These are phyloP conservation scores for Phoenix roebelenii DNA, from an alignment of 176 grass and related monocot species.

Conservation along the genomic window DNA sequence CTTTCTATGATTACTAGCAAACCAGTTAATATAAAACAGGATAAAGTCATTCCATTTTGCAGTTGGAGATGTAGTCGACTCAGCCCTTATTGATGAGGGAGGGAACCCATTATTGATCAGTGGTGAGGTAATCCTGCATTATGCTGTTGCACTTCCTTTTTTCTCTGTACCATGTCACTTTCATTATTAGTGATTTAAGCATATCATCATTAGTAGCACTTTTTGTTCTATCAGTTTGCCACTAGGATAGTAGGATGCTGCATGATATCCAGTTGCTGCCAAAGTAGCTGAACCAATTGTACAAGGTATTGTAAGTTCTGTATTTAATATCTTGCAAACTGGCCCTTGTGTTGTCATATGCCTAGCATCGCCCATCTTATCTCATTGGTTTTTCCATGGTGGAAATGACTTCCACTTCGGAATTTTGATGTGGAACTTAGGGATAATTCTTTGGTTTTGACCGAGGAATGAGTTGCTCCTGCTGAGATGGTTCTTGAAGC, in stretches of 20 bases:
- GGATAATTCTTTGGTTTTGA: constrained; percentile 73
- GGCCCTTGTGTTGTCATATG: no score
- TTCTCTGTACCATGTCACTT: no score
- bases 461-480: constrained; percentile 72
- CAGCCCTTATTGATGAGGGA: constrained; percentile 82
- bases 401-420: constrained; percentile 36
- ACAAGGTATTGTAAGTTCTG: constrained; percentile 55
- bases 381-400: background rate
- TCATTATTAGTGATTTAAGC: no score
- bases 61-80: constrained; percentile 91
- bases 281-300: constrained; percentile 75
- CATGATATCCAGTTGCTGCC: constrained; percentile 74
- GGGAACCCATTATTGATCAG: constrained; percentile 94
- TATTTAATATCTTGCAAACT: background rate
- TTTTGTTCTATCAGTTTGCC: constrained; percentile 11
- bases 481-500: constrained; percentile 81
- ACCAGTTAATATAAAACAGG: constrained; percentile 22
- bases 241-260: constrained; percentile 76
- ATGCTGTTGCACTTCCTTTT: constrained; percentile 8
- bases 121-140: constrained; percentile 53
- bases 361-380: no score
- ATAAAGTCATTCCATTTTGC: constrained; percentile 79
- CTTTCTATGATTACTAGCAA: background rate
- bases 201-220: no score
- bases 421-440: constrained; percentile 86